Percentiles rank a stretch among this genome's conserved stretches.
Evolutionary conservation across 768 basidiomycete genomes (phyloP).

Genomic region (Myochromella boudieri): DNA sequence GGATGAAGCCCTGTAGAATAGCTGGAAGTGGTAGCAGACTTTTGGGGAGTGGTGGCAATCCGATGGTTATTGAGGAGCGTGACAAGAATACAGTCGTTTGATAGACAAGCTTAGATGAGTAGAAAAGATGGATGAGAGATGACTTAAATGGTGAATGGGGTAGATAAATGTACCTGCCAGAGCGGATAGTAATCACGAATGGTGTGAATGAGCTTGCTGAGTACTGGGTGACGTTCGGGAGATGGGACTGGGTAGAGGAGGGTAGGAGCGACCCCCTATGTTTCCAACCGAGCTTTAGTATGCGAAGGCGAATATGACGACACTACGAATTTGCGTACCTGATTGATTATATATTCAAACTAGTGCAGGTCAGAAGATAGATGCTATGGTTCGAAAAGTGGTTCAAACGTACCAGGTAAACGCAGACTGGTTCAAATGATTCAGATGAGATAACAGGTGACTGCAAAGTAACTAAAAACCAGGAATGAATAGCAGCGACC

Average conservation of each 20-base stretch:
- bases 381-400: background rate
- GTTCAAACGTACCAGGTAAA: background rate
- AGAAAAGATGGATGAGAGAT: background rate
- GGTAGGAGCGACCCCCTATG: constrained; percentile 84
- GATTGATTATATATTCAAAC: constrained; percentile 93
- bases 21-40: constrained; percentile 65
- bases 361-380: constrained; percentile 24
- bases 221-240: constrained; percentile 53
- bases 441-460: background rate
- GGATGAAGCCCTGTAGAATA: constrained; percentile 58
- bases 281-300: background rate
- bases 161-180: constrained; percentile 70
- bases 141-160: background rate
- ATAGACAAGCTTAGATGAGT: constrained; percentile 53
- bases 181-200: constrained; percentile 93
- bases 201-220: constrained; percentile 78
- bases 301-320: background rate
- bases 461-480: too few relatives aligned
- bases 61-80: constrained; percentile 76
- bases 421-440: background rate
- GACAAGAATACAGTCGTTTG: constrained; percentile 71
- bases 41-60: constrained; percentile 68
- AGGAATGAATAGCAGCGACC: too few relatives aligned
- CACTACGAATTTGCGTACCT: constrained; percentile 38
- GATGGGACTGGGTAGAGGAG: constrained; percentile 85